A percentile compares a stretch with the other conserved stretches of the same genome.
Evolutionary conservation across 148 eudicot species (phyloP).

Genomic region (Beta vulgaris): DNA sequence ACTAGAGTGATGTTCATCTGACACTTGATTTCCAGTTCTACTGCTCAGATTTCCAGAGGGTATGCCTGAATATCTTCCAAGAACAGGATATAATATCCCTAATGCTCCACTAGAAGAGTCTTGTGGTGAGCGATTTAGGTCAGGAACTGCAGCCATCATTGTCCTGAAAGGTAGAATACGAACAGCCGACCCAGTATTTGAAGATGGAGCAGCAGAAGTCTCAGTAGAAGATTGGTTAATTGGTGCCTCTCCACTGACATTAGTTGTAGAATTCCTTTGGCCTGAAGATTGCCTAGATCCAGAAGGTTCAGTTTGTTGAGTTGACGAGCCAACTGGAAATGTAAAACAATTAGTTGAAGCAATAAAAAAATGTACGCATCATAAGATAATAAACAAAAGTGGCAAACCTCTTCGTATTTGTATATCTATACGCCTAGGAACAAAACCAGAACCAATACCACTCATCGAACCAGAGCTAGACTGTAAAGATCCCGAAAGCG

Average conservation of each 20-base stretch:
- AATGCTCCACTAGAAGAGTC: conserved; percentile 29
- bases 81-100: conserved; percentile 27
- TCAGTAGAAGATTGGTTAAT: conserved; percentile 31
- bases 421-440: conserved; percentile 46
- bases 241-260: conserved; percentile 19
- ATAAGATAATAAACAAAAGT: neutral
- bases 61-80: conserved; percentile 35
- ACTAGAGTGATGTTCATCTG: conserved; percentile 22
- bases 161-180: conserved; percentile 36
- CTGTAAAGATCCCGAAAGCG: conserved; percentile 21
- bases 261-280: conserved; percentile 28
- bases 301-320: conserved; percentile 33
- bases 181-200: conserved; percentile 30
- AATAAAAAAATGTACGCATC: too few relatives aligned
- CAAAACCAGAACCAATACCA: conserved; percentile 34
- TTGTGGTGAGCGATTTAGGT: conserved; percentile 32
- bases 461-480: conserved; percentile 30
- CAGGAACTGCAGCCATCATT: conserved; percentile 38
- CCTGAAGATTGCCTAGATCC: conserved; percentile 36
- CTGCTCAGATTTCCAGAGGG: conserved; percentile 27
- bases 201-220: conserved; percentile 24
- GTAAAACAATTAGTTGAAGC: conserved; percentile 9
- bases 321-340: conserved; percentile 22
- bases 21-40: conserved; percentile 25
- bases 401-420: conserved; percentile 45